Conservation (phyloP, 2,329 filamentous ascomycete species). For the Arthroderma sp. region DNA sequence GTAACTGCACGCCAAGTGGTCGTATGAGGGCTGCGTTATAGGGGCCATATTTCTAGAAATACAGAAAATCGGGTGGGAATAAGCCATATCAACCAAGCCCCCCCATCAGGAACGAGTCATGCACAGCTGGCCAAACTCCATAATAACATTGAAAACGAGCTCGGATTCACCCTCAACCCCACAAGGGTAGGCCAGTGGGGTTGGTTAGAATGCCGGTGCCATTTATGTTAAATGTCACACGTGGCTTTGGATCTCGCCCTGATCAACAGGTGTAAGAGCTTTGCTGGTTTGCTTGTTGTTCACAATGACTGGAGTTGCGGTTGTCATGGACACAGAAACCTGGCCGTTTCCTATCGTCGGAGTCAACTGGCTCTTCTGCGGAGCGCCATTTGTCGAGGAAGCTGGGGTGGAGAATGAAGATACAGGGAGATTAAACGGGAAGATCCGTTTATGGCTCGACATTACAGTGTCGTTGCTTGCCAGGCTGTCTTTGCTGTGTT, state of each 20-base stretch:
- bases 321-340: not conserved
- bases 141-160: too few species aligned
- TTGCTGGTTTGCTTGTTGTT: slow-evolving; percentile 1
- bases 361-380: not conserved
- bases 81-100: too few species aligned
- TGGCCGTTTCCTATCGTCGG: not conserved
- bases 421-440: not conserved
- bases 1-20: too few species aligned
- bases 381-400: not conserved
- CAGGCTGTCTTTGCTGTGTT: slow-evolving; percentile 28
- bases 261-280: slow-evolving; percentile 1
- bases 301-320: slow-evolving; percentile 1
- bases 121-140: too few species aligned
- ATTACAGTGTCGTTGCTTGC: slow-evolving; percentile 4
- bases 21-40: too few species aligned
- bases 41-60: too few species aligned
- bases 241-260: slow-evolving; percentile 1
- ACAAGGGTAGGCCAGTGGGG: too few species aligned
- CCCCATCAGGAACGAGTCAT: too few species aligned
- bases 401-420: not conserved
- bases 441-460: not conserved
- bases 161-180: too few species aligned
- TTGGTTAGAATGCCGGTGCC: too few species aligned
- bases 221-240: too few species aligned
- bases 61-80: too few species aligned